Conservation (phyloP, 495 filamentous ascomycete species). For the Aspergillus biplanus region DNA sequence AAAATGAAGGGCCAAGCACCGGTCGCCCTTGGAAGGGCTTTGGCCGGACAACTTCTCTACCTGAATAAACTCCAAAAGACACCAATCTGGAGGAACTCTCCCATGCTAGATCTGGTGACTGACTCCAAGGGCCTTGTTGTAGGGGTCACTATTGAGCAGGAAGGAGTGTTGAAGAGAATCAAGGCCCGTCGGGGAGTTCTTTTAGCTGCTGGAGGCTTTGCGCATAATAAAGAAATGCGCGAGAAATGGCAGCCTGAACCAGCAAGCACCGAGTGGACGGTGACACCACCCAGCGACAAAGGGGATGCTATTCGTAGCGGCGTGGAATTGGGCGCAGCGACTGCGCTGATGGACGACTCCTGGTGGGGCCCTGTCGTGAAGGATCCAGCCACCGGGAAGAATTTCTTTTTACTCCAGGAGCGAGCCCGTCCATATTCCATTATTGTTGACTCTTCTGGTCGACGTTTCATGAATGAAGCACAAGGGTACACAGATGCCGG, state of each 20-base stretch:
- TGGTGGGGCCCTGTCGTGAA: slow-evolving; percentile 1
- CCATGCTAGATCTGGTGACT: background rate
- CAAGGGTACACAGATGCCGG: background rate
- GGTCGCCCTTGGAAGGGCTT: background rate
- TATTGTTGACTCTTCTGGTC: background rate
- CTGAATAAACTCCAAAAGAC: background rate
- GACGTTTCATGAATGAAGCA: slow-evolving; percentile 3
- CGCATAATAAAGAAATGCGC: slow-evolving; percentile 5
- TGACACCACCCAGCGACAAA: background rate
- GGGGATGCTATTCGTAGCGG: background rate
- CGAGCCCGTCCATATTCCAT: background rate
- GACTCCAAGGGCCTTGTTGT: background rate
- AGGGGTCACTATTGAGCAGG: background rate
- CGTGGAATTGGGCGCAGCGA: background rate
- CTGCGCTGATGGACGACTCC: slow-evolving; percentile 1
- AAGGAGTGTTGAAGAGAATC: background rate
- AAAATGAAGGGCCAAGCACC: background rate
- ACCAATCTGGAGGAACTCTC: background rate
- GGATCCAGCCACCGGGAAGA: background rate
- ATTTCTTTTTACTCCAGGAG: background rate
- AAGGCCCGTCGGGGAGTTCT: background rate
- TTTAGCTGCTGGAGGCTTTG: background rate
- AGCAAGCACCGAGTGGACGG: background rate
- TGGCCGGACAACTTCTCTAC: background rate
- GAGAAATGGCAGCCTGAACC: background rate